Evolutionary conservation across 2,329 filamentous ascomycete species (phyloP).

Genomic region (Aspergillus pseudoglaucus): DNA sequence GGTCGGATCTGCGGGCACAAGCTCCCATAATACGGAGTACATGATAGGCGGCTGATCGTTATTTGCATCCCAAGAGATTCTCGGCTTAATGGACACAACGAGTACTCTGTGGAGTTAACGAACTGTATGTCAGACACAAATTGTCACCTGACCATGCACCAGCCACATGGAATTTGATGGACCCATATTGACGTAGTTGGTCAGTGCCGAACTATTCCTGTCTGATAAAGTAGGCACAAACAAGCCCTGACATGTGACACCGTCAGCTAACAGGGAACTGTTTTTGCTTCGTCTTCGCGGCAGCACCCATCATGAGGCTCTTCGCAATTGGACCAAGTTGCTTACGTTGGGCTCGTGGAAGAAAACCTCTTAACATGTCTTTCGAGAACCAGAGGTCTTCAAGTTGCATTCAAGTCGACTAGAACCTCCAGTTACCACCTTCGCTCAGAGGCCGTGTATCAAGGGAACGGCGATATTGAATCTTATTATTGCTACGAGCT

Average conservation of each 20-base stretch:
- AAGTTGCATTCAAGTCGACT: background rate
- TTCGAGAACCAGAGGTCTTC: background rate
- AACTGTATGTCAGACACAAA: background rate
- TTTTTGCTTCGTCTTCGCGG: background rate
- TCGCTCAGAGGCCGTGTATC: conserved; percentile 7
- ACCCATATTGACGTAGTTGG: too few relatives aligned
- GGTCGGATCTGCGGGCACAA: too few relatives aligned
- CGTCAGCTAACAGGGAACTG: too few relatives aligned
- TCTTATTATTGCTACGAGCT: conserved; percentile 24
- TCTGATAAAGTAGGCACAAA: too few relatives aligned
- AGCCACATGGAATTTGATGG: background rate
- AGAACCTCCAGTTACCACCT: background rate
- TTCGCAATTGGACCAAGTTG: background rate
- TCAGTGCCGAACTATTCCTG: too few relatives aligned
- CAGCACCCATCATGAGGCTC: background rate
- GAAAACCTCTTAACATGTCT: background rate
- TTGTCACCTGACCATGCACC: background rate
- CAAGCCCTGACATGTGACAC: too few relatives aligned
- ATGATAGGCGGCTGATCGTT: background rate
- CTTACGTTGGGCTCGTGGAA: background rate
- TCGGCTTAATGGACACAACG: background rate
- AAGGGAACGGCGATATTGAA: conserved; percentile 26
- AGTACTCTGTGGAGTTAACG: background rate
- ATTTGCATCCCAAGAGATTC: background rate
- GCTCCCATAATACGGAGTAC: background rate